phyloP scores from a whole-genome alignment of 306 rosid species.

The Carpinus fangiana region DNA sequence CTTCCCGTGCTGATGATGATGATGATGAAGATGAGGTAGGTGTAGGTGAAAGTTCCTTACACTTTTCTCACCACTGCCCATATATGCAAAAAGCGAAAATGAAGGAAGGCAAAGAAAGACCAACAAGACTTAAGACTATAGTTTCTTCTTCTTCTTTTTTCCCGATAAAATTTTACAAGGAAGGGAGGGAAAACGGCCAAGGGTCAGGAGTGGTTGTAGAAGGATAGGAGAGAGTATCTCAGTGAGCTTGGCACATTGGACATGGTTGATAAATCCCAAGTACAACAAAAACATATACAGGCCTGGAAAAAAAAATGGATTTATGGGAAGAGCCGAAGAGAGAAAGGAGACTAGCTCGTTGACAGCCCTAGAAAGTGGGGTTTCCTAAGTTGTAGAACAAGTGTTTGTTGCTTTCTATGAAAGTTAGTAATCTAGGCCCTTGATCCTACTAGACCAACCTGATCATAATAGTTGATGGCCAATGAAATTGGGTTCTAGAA shows the following conservation, averaged over 20 bases:
- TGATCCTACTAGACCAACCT: not conserved
- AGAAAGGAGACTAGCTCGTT: not conserved
- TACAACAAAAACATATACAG: slow-evolving; percentile 25
- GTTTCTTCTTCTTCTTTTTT: not conserved
- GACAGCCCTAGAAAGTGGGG: not conserved
- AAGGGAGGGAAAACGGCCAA: slow-evolving; percentile 41
- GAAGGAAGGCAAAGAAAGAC: not conserved
- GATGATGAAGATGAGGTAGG: slow-evolving; percentile 27
- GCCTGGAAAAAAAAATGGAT: slow-evolving; percentile 6
- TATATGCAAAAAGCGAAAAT: slow-evolving; percentile 17
- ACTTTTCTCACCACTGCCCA: slow-evolving; percentile 61
- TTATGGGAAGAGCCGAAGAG: slow-evolving; percentile 28
- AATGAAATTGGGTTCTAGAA: not conserved
- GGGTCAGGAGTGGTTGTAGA: slow-evolving; percentile 33
- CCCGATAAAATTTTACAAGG: slow-evolving; percentile 22
- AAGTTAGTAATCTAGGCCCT: slow-evolving; percentile 5
- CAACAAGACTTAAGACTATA: not conserved
- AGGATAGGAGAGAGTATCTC: slow-evolving; percentile 22
- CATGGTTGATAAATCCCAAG: slow-evolving; percentile 34
- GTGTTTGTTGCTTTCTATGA: slow-evolving; percentile 1
- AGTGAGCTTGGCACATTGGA: slow-evolving; percentile 32
- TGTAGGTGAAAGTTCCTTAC: slow-evolving; percentile 41
- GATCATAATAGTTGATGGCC: too few species aligned
- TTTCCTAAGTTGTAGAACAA: not conserved
- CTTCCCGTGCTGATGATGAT: slow-evolving; percentile 32